A percentile compares a stretch with the other conserved stretches of the same genome.
Evolutionary conservation across 371 early-diverging fungal genomes (phyloP).

Genomic region (Conidiobolus incongruus): DNA sequence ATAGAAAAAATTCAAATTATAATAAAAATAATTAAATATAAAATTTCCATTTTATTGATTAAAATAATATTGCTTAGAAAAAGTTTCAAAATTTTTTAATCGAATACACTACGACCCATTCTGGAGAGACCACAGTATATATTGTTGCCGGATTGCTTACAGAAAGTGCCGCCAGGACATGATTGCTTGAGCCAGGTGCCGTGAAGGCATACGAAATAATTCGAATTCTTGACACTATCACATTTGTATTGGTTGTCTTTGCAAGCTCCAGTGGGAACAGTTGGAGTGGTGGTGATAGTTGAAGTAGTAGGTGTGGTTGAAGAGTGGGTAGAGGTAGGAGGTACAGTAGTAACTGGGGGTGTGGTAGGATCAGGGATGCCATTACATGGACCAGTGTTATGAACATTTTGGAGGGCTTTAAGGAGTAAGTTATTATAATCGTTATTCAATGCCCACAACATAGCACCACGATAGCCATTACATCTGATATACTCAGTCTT

Average conservation of each 20-base stretch:
- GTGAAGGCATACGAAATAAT: neutral
- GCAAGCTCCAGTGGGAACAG: neutral
- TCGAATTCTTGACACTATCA: neutral
- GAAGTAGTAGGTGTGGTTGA: neutral
- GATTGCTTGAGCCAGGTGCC: neutral
- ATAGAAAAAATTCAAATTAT: too few species aligned
- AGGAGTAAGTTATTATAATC: conserved; percentile 4
- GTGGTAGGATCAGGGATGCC: neutral
- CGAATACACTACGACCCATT: too few species aligned
- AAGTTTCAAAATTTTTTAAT: too few species aligned
- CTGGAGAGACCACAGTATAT: neutral
- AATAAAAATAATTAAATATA: too few species aligned
- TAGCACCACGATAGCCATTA: conserved; percentile 26
- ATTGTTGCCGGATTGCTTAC: neutral
- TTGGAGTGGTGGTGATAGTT: neutral
- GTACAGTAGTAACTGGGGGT: neutral
- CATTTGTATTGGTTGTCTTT: neutral
- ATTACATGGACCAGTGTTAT: neutral
- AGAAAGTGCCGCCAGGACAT: neutral
- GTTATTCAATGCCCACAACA: conserved; percentile 26
- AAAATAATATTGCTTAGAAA: too few species aligned
- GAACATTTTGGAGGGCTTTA: neutral
- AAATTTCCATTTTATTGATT: too few species aligned
- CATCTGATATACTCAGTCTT: conserved; percentile 26
- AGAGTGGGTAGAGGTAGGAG: neutral